Percentiles rank a stretch among this genome's conserved stretches.
These are phyloP conservation scores for Puccinia novopanici DNA, from an alignment of 1,284 basidiomycete genomes.

Conservation along the genomic window DNA sequence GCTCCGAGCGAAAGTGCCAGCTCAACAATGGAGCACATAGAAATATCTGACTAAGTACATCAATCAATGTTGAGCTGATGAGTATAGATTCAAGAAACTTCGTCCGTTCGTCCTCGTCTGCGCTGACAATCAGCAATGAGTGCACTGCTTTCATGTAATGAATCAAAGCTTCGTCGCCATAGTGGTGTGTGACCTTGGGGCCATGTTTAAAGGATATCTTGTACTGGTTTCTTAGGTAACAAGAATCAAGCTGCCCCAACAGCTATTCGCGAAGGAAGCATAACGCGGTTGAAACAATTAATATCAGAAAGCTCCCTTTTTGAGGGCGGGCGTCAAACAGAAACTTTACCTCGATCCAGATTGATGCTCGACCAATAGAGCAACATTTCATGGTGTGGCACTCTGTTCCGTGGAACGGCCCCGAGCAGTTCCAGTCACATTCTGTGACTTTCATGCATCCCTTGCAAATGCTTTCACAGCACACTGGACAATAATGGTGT, in stretches of 20 bases:
- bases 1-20: constrained; percentile 19
- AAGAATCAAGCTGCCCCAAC: constrained; percentile 36
- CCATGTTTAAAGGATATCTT: constrained; percentile 27
- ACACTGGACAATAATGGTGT: constrained; percentile 37
- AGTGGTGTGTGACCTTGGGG: constrained; percentile 8
- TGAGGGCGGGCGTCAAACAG: neutral
- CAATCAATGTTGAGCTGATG: constrained; percentile 26
- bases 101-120: neutral
- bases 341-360: constrained; percentile 41
- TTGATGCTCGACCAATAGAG: constrained; percentile 24
- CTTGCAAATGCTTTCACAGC: constrained; percentile 35
- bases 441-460: constrained; percentile 32
- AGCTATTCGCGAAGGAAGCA: constrained; percentile 11
- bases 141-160: constrained; percentile 11
- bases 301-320: neutral
- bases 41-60: constrained; percentile 19
- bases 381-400: constrained; percentile 39
- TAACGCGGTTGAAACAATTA: neutral
- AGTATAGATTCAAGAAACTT: constrained; percentile 12
- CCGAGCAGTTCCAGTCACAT: constrained; percentile 36
- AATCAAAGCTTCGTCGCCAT: constrained; percentile 39
- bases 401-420: constrained; percentile 14
- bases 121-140: neutral
- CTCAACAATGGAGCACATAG: neutral
- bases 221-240: constrained; percentile 19